Conservation (phyloP, 108 stramenopile species). For the Hondaea fermentalgiana region DNA sequence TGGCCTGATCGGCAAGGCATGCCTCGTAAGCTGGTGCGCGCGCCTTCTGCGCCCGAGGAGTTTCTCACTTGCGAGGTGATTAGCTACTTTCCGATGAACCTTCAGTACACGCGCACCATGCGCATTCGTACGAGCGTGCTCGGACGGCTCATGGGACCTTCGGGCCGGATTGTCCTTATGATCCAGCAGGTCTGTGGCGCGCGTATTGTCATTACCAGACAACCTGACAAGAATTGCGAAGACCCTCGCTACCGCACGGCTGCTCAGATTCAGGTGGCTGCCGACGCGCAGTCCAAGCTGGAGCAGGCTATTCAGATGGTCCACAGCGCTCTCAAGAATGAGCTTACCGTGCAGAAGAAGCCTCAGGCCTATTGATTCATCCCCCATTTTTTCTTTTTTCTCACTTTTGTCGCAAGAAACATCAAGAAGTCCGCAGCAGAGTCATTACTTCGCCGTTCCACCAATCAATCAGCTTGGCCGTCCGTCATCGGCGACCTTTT, state of each 20-base stretch:
- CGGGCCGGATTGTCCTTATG: neutral
- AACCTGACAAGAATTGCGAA: neutral
- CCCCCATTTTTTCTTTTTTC: too few relatives aligned
- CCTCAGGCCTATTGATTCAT: too few relatives aligned
- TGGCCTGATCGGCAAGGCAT: neutral
- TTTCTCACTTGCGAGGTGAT: neutral
- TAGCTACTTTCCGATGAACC: neutral
- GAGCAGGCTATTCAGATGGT: neutral
- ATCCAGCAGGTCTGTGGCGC: neutral
- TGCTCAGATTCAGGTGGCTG: neutral
- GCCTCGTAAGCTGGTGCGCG: neutral
- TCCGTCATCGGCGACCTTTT: too few relatives aligned
- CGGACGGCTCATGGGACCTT: neutral
- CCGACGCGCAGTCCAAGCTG: neutral
- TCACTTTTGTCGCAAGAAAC: too few relatives aligned
- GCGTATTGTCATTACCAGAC: neutral
- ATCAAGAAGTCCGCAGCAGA: too few relatives aligned
- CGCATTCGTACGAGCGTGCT: neutral
- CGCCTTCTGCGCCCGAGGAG: neutral
- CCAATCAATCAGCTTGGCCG: too few relatives aligned
- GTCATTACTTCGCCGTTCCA: too few relatives aligned
- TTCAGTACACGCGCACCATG: neutral
- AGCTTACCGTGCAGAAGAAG: neutral
- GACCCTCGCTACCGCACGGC: neutral
- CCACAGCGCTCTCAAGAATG: neutral